Conservation (phyloP, 257 asterid genomes). For the Lavandula angustifolia region DNA sequence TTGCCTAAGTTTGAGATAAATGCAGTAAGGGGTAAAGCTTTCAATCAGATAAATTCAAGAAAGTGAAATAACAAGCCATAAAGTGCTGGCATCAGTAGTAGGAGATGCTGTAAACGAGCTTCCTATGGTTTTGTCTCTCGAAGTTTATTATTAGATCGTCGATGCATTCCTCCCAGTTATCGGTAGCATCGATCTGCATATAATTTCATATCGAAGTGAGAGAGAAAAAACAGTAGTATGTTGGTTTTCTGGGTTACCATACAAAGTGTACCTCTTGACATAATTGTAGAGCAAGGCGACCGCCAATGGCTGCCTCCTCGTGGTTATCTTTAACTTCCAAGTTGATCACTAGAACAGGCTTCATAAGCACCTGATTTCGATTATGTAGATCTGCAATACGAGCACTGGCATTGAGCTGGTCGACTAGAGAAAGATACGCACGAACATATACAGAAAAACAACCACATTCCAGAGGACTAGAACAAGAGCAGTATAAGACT, state of each 20-base stretch:
- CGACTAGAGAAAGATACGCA: neutral
- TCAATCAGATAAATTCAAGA: too few species aligned
- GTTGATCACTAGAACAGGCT: constrained; percentile 82
- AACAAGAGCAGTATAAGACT: neutral
- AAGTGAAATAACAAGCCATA: neutral
- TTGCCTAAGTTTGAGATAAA: too few species aligned
- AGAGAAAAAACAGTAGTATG: neutral
- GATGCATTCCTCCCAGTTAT: constrained; percentile 73
- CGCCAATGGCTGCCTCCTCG: constrained; percentile 97
- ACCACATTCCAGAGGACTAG: neutral
- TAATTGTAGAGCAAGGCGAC: constrained; percentile 74
- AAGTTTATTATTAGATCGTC: constrained; percentile 71
- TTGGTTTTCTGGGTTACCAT: neutral
- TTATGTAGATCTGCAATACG: constrained; percentile 75
- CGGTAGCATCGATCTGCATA: constrained; percentile 68
- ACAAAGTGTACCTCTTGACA: constrained; percentile 70
- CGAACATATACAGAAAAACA: neutral
- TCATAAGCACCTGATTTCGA: constrained; percentile 67
- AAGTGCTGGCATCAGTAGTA: constrained; percentile 46
- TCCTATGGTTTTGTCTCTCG: constrained; percentile 75
- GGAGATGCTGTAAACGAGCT: constrained; percentile 75
- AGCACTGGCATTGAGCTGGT: constrained; percentile 5
- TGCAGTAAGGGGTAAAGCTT: too few species aligned
- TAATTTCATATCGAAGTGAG: neutral
- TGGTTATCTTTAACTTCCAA: constrained; percentile 98